Evolutionary conservation across 192 early-diverging fungal species (phyloP), one percentile per base, ranked within the genome.

Genomic region (Coemansia sp.): DNA sequence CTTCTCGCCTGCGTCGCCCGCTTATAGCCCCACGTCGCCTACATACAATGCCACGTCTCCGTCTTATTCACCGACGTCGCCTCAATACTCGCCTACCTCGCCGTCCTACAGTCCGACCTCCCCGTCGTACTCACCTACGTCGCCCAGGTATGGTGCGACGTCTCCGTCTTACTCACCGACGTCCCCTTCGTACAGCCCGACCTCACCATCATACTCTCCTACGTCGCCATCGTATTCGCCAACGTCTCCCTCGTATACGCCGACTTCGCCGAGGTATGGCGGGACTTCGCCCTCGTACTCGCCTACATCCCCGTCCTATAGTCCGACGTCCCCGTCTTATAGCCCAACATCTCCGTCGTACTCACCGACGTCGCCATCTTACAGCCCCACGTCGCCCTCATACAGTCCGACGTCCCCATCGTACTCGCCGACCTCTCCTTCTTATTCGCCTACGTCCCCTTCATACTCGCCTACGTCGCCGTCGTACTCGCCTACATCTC

Each of bases 251-350:
- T 88, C 85, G 5, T 96, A 96, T 73, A 87, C 85, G 36, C 91
- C 91, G 27, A 88, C 89, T 14, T 88, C 84, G 64, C 89, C 94
- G 11, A 85, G 79, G 44, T 96, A 95, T 73, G 87, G 85, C 9
- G 94, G 93, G 36, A 91, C 93, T 5, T 85, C 78, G 7, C 93
- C 93, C n/a, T 85, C 80, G 9, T 97, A 97, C 82, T 78, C 77
- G 5, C 92, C 94, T 15, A 94, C 90, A 21, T 85, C 75, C 8
- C 77, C 81, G 8, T 69, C 67, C 17, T 81, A 86, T 66, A 79
- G 76, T 66, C 89, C 90, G 15, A 90, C 92, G 62, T 85, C 79
- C 3, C 91, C 91, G 5, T 78, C 72, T 1, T 95, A 95, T 64
- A 86, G 85, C 4, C 95, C 92, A 3, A 89, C 91, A n/a, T 86